Evolutionary conservation across 495 filamentous ascomycete genomes (phyloP), one percentile per base, ranked within the genome.

Genomic region (Xylaria intraflava): DNA sequence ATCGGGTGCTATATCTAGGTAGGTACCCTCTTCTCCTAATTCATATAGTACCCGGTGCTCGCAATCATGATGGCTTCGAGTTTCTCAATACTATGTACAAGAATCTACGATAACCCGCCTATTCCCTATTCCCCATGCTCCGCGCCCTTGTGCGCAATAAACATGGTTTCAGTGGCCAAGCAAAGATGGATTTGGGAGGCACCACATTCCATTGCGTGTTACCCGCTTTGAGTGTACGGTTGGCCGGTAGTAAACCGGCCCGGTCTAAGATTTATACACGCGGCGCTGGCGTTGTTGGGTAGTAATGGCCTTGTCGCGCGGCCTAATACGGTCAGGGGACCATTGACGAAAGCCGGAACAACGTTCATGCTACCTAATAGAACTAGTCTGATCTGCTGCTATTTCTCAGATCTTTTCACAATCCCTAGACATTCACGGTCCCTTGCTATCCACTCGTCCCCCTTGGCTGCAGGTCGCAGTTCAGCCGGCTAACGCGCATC

Each of bases 1-100:
- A 66, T 66, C 62, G 44, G 58, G 62, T 59, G 56, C 57, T 60
- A 57, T 57, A 56, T 58, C 53, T 60, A 62, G 55, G 60, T 55
- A 58, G 55, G 55, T 49, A 60, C 53, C 26, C 53, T 59, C 49
- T 55, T 54, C 39, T 62, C 57, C 53, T 52, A 56, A 42, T 30
- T 51, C 41, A 42, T 42, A 51, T 42, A 42, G 20, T n/a, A 42
- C 27, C 35, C 31, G 23, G 16, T 14, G 16, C 41, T 41, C 24
- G 11, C n/a, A n/a, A n/a, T 39, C 26, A 31, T 36, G 6, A 16
- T 39, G 12, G 4, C 39, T 42, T 26, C 26, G 11, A 24, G 36
- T 23, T 39, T 42, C 31, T 33, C n/a, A 24, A 42, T 33, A 4
- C 9, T 36, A 16, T 43, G 49, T 19, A 33, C 22, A 31, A 51